Evolutionary conservation across 768 basidiomycete genomes (phyloP).

Genomic region (Ramaria rubella): DNA sequence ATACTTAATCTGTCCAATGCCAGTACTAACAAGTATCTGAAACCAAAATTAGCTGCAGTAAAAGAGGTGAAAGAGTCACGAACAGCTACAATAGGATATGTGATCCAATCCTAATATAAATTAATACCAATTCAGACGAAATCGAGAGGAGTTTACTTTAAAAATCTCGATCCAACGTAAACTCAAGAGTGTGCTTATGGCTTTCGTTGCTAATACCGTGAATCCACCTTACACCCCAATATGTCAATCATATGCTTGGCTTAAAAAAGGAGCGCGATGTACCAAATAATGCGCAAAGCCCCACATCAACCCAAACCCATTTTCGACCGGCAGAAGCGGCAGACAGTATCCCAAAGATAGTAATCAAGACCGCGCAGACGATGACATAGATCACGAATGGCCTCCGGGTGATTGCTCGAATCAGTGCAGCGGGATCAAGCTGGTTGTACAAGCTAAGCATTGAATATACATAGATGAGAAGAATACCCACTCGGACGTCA

Average conservation of each 20-base stretch:
- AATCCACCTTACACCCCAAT: conserved; percentile 59
- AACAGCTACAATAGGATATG: conserved; percentile 72
- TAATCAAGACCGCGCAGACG: conserved; percentile 42
- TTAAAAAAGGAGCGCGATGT: conserved; percentile 8
- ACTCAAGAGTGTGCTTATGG: conserved; percentile 79
- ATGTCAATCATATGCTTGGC: neutral
- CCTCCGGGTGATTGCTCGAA: conserved; percentile 61
- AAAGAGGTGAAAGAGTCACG: conserved; percentile 17
- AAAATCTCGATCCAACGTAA: conserved; percentile 72
- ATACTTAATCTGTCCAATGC: conserved; percentile 78
- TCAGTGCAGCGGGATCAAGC: conserved; percentile 60
- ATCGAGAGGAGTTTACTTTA: conserved; percentile 18
- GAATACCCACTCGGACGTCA: conserved; percentile 41
- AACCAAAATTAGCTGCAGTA: conserved; percentile 10
- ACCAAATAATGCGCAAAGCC: conserved; percentile 83
- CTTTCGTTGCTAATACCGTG: conserved; percentile 92
- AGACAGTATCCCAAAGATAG: conserved; percentile 55
- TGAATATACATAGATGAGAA: neutral
- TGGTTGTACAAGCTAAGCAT: conserved; percentile 35
- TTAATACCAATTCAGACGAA: neutral
- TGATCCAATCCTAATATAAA: conserved; percentile 53
- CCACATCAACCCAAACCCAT: conserved; percentile 81
- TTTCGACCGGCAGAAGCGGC: conserved; percentile 53
- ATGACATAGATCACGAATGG: conserved; percentile 72
- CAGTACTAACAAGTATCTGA: conserved; percentile 66